Evolutionary conservation across 345 rosid species (phyloP), one percentile per base, ranked within the genome.

Genomic region (Eucalyptus viminalis): DNA sequence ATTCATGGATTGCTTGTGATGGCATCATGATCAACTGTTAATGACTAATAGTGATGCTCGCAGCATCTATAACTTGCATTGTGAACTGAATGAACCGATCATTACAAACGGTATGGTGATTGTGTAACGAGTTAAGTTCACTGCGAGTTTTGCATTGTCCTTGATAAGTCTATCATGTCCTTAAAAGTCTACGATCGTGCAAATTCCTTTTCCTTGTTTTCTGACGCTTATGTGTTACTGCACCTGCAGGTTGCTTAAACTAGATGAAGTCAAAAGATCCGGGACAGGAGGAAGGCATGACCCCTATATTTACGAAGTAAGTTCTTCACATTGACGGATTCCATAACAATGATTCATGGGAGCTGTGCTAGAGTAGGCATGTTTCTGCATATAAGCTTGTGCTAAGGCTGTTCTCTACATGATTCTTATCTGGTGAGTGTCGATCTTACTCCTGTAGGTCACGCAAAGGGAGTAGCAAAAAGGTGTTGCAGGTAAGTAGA

Each of bases 231-330:
- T 40, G 29, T 3, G 29, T 40, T 3, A 24, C 85, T 76, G 25
- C 54, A 14, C 86, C 81, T 83, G 92, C 93, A 97, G 99, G 94
- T 86, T 97, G 92, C 88, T 97, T 88, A 95, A 91, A 92, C 89
- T 50, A 90, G 95, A 92, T 44, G 94, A 95, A 89, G 92, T 97
- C 91, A 96, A 93, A 89, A 95, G 99, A 94, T 94, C 92, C 21
- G 98, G 99, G 45, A 88, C 92, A 17, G 98, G 99, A 88, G 99
- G 98, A 87, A 95, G 96, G 60, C 92, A 80, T 51, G 95, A 96
- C 89, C 99, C 98, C 9, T 97, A 91, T 91, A 91, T 96, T 91
- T 97, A 97, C 96, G 92, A 45, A 96, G 99, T 97, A 11, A 76
- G 85, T 40, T 13, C 45, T 76, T 76, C 29, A 3, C 27, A 76